Percentiles rank a stretch among this genome's conserved stretches.
phyloP scores from a whole-genome alignment of 345 rosid species.

The Corchorus capsularis region DNA sequence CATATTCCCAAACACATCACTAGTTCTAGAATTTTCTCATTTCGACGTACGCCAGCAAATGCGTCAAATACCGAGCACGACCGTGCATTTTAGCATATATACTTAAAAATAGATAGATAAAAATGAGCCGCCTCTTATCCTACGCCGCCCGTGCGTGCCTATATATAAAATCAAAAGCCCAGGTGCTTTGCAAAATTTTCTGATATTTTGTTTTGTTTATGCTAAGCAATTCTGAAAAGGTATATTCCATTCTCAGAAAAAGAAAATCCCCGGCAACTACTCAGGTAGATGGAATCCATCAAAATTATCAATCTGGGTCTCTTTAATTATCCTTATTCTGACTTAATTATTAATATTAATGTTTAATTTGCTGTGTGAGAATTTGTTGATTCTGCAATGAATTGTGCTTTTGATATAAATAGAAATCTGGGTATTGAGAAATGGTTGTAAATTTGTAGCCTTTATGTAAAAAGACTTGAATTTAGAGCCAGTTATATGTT shows the following conservation, averaged over 20 bases:
- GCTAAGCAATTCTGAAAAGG: too few species aligned
- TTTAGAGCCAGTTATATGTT: background rate
- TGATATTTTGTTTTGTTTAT: too few species aligned
- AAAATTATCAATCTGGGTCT: conserved; percentile 20
- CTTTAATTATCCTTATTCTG: background rate
- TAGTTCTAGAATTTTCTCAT: background rate
- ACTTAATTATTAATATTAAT: background rate
- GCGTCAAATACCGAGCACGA: background rate
- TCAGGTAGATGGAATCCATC: conserved; percentile 20
- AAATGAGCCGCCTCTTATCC: conserved; percentile 27
- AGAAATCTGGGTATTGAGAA: background rate
- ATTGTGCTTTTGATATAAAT: background rate
- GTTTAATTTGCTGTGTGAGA: background rate
- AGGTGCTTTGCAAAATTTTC: background rate
- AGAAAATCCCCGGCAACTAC: conserved; percentile 1
- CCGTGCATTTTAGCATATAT: conserved; percentile 3
- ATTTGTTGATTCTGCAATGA: background rate
- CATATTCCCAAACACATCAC: background rate
- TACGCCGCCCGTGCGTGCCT: conserved; percentile 15
- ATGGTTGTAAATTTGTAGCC: background rate
- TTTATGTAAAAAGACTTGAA: background rate
- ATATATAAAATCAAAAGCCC: background rate
- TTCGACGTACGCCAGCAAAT: conserved; percentile 10
- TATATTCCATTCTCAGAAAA: background rate
- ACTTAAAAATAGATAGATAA: background rate